Evolutionary conservation across 495 filamentous ascomycete genomes (phyloP).

Genomic region (Hypoxylon lienhwacheense): DNA sequence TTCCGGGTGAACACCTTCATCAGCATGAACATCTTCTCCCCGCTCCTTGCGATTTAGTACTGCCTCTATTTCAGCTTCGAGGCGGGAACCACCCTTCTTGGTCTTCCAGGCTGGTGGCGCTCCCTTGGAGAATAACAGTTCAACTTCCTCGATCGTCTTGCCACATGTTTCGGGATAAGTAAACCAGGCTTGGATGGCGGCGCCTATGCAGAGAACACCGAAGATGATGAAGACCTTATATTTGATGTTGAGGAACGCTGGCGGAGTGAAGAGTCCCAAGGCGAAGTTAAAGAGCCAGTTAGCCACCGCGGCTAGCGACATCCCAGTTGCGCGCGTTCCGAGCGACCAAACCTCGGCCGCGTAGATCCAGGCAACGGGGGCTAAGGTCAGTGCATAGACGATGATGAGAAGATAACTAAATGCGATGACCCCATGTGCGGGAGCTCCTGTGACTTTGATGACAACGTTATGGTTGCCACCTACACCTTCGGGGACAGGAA

Average conservation of each 20-base stretch:
- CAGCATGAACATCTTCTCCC: constrained; percentile 32
- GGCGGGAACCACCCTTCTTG: constrained; percentile 54
- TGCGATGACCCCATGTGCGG: constrained; percentile 70
- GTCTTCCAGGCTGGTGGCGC: constrained; percentile 62
- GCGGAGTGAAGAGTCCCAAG: constrained; percentile 69
- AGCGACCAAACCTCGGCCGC: constrained; percentile 75
- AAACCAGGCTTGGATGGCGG: constrained; percentile 65
- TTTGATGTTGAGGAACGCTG: constrained; percentile 69
- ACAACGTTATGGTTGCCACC: constrained; percentile 68
- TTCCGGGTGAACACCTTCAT: constrained; percentile 11
- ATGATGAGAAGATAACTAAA: constrained; percentile 73
- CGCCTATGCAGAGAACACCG: constrained; percentile 65
- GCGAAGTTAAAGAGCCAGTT: constrained; percentile 84
- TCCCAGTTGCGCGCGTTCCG: constrained; percentile 71
- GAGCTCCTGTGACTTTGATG: constrained; percentile 60
- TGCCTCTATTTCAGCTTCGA: constrained; percentile 49
- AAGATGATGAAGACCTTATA: constrained; percentile 78
- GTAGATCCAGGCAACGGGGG: constrained; percentile 74
- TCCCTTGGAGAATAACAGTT: constrained; percentile 59
- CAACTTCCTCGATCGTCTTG: constrained; percentile 72
- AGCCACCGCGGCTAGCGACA: constrained; percentile 64
- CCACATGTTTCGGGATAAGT: constrained; percentile 72
- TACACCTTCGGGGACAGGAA: constrained; percentile 57
- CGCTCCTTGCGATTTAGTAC: constrained; percentile 39
- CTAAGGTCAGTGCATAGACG: constrained; percentile 70